Evolutionary conservation across 495 filamentous ascomycete species (phyloP), one percentile per base, ranked within the genome.

Genomic region (Margaritispora aquatica): DNA sequence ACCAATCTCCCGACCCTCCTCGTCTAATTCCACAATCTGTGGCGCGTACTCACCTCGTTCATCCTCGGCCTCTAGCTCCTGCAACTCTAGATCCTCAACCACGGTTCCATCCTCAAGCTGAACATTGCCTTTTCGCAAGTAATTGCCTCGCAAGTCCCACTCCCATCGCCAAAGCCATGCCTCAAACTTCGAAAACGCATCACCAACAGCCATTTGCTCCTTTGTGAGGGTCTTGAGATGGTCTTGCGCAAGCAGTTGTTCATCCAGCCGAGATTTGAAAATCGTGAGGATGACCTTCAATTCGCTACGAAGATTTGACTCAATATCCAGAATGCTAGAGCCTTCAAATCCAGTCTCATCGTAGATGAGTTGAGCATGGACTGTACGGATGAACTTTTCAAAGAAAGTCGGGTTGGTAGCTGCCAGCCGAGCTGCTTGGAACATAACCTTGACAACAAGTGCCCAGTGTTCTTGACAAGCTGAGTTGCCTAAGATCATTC

Each of bases 381-480:
- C 70, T 0, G 84, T 71, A n/a, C 70, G 70, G 17, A 96, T 66
- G 23, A 92, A 75, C 11, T 75, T 72, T 1, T 71, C 67, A 63
- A 89, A 86, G 49, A 92, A 83, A 0, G 58, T 57, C 36, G 87
- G 79, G 1, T 74, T 74, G 1, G 78, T 73, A 21, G 74, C 64
- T 3, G 86, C 79, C 0, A 92, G 84, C 44, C 57, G 61, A 54
- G 78, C 81, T 58, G 85, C 86, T 0, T 87, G 92, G 51, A 97
- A 75, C 1, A 91, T 71, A 29, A 96, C 73, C 34, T 77, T 77
- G 7, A 92, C 71, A 26, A 95, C 66, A 60, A 88, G 77, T 71
- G 88, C 90, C 92, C 92, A 98, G 62, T 96, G 91, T 64, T 92
- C 86, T 23, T 92, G 77, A 67, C 89, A 96, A 0, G 90, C 91